Evolutionary conservation across 2,329 filamentous ascomycete genomes (phyloP), one percentile per base, ranked within the genome.

Genomic region (Fusarium fracticaudum): DNA sequence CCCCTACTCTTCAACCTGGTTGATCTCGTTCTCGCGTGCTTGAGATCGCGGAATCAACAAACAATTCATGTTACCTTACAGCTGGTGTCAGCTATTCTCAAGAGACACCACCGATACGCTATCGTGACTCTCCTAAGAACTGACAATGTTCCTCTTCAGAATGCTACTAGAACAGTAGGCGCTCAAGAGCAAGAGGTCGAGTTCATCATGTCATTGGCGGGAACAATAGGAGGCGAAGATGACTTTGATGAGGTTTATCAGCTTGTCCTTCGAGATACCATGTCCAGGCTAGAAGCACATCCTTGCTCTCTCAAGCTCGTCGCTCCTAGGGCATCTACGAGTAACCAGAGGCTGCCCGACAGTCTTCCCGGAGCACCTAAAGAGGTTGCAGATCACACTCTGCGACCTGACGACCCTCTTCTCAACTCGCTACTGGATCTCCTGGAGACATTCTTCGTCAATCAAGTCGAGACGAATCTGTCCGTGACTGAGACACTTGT

Each of bases 1-100:
- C 96, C 96, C 1, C 89, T 94, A 20, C 87, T 99, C 2, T 99
- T 98, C 85, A 98, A 97, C 79, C 86, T 99, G 15, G 94, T 97
- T 31, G 96, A 99, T 83, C 88, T 99, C 18, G 92, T 98, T 37
- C 87, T 97, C 6, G 93, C 95, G 41, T 97, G 95, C 78, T 86
- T 98, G 33, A 89, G 91, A 66, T 98, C 96, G 1, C 88, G 89
- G 50, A 98, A 96, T 78, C 89, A 93, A 60, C 95, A 98, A 80
- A 98, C 96, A 2, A 92, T 98, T 22, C 91, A 94, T 72, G 94
- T 97, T 17, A 97, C 96, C 0, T 86, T 99, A 51, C 95, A 96
- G 76, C 87, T 99, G 12, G 89, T 97, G 22, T 96, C 94, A 7
- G 91, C 94, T 17, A 94, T 99, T 72, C 86, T 98, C 65, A 92